Evolutionary conservation across 306 rosid species (phyloP), one percentile per base, ranked within the genome.

Genomic region (Begonia peltatifolia): DNA sequence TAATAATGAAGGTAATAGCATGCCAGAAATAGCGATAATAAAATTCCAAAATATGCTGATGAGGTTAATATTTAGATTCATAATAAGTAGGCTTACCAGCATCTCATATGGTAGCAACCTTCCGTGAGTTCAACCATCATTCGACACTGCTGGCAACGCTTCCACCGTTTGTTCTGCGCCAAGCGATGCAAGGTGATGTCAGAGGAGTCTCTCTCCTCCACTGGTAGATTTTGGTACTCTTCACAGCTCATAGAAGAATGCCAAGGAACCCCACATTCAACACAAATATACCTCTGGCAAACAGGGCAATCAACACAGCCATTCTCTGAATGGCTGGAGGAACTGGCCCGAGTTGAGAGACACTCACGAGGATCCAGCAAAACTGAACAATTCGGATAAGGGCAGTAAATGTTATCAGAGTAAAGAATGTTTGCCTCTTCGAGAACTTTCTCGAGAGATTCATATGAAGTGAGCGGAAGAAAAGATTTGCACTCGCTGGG

Each of bases 51-150:
- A 30, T 30, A 30, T 30, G 6, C 23, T 2, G 23, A 20, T 20
- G 23, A 20, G 23, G 2, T 30, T 30, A 30, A 30, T 30, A 44
- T 44, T n/a, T 44, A 44, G 5, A 59, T 0, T 48, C 50, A 55
- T 49, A 56, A 38, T 10, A 50, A 47, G 57, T 11, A 18, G n/a
- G 57, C 85, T 80, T 90, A 90, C 97, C 90, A 67, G 84, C 95
- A 90, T 15, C 87, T 78, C 94, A 90, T 80, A 74, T 80, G 95
- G 71, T 82, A 73, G 74, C 95, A 90, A 53, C 95, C 97, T 46
- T 78, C 94, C 50, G 79, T 47, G 59, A 76, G 87, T 75, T 90
- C 95, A 59, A 85, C 83, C 97, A 90, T 85, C 59, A 69, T 53
- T 50, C 71, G 87, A 54, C 97, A 90, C 58, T 80, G 87, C 76